Evolutionary conservation across 2,329 filamentous ascomycete species (phyloP), one percentile per base, ranked within the genome.

Genomic region (Pseudogymnoascus sp.): DNA sequence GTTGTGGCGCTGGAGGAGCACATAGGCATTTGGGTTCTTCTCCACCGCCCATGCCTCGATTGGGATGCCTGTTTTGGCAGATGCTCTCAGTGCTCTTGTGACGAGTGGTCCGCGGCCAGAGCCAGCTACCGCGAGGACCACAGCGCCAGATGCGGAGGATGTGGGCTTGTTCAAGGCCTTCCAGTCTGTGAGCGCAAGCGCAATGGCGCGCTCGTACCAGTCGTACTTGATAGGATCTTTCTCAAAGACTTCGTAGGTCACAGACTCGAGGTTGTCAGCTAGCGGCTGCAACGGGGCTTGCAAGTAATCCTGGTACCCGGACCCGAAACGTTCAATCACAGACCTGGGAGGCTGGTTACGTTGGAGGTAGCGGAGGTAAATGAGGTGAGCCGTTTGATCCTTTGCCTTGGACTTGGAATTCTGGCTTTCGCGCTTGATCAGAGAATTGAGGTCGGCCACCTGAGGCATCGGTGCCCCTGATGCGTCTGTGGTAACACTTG

Each of bases 201-300:
- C 84, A 63, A 96, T 88, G 12, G 95, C 95, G 53, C 83, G 81
- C 74, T 97, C 92, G 73, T 99, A 99, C 82, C 93, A 96, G 67
- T 92, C 87, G 74, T 99, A 99, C 76, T 99, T 99, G 77, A 99
- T 90, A 0, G 95, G 95, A 67, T 99, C 96, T 69, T 96, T 96
- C 75, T 99, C 95, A 71, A 99, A 99, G 1, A 97, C 93, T 73
- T 99, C 95, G 75, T 99, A 99, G 0, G 95, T 99, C 43, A 96
- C 90, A 56, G 92, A 96, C 74, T 99, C 96, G 12, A 99, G 82
- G 69, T 99, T 99, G 75, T 99, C 95, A 0, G 93, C 93, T 12
- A 99, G 81, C 0, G 95, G 95, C 74, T 99, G 96, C 42, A 99
- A 80, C 2, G 95, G 95, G 1, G 93, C 93, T 75, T 99, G 95